Conservation (phyloP, 2,329 filamentous ascomycete genomes). For the Hypoxylon sp. region DNA sequence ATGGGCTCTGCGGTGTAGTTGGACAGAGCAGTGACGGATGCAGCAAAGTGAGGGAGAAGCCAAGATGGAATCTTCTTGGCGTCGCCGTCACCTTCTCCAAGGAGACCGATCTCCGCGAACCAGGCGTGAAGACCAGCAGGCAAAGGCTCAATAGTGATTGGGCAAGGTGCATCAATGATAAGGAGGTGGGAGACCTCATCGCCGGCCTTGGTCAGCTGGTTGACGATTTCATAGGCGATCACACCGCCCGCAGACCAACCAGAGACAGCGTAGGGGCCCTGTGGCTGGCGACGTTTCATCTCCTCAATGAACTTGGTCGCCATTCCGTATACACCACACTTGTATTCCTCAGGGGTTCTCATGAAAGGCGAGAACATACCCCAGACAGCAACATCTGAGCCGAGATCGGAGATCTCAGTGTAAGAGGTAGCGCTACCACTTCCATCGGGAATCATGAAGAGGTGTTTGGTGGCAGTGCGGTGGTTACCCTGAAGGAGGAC, state of each 20-base stretch:
- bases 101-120: slow-evolving; percentile 79
- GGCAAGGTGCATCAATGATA: slow-evolving; percentile 77
- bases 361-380: slow-evolving; percentile 80
- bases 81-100: slow-evolving; percentile 72
- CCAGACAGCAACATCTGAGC: slow-evolving; percentile 65
- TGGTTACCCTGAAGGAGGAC: slow-evolving; percentile 66
- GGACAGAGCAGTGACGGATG: slow-evolving; percentile 77
- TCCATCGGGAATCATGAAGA: slow-evolving; percentile 71
- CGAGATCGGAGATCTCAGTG: slow-evolving; percentile 70
- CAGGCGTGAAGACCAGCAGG: slow-evolving; percentile 78
- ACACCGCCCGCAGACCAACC: slow-evolving; percentile 86
- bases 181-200: slow-evolving; percentile 73
- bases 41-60: slow-evolving; percentile 81
- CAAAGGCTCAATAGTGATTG: slow-evolving; percentile 77
- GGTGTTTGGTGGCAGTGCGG: slow-evolving; percentile 62
- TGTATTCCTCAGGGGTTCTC: slow-evolving; percentile 76
- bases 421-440: slow-evolving; percentile 77
- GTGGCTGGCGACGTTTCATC: slow-evolving; percentile 78
- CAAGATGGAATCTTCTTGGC: slow-evolving; percentile 75
- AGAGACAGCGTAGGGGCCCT: slow-evolving; percentile 76
- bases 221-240: slow-evolving; percentile 77
- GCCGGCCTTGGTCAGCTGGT: slow-evolving; percentile 70
- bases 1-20: slow-evolving; percentile 78
- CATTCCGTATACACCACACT: slow-evolving; percentile 76
- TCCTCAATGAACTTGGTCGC: slow-evolving; percentile 76